These are phyloP conservation scores for Diaporthe batatas DNA, from an alignment of 2,329 filamentous ascomycete genomes.

Conservation along the genomic window DNA sequence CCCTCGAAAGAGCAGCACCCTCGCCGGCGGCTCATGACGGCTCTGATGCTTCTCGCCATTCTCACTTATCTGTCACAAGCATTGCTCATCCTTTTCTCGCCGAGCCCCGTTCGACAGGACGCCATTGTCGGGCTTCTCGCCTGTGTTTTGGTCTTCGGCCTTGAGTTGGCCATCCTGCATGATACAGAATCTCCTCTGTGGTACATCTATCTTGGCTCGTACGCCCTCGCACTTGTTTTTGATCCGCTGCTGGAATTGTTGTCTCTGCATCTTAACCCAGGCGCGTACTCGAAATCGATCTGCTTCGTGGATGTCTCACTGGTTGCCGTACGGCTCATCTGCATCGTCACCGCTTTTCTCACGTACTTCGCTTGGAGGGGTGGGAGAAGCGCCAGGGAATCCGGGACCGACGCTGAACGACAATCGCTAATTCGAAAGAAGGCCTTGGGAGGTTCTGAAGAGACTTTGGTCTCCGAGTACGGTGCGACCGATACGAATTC, in stretches of 20 bases:
- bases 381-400: conserved; percentile 43
- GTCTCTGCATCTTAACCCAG: conserved; percentile 42
- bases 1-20: conserved; percentile 53
- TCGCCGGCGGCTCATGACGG: conserved; percentile 59
- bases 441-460: conserved; percentile 43
- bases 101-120: conserved; percentile 55
- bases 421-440: conserved; percentile 68
- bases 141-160: conserved; percentile 73
- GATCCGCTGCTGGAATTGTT: conserved; percentile 62
- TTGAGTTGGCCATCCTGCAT: conserved; percentile 68
- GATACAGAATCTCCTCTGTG: conserved; percentile 66
- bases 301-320: conserved; percentile 50
- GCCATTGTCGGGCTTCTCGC: conserved; percentile 70
- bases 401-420: conserved; percentile 65
- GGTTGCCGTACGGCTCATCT: conserved; percentile 51
- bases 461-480: conserved; percentile 39
- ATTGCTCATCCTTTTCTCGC: conserved; percentile 50
- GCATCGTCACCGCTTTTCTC: conserved; percentile 53
- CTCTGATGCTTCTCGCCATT: conserved; percentile 58
- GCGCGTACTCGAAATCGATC: conserved; percentile 31
- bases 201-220: conserved; percentile 75
- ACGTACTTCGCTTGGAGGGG: conserved; percentile 48
- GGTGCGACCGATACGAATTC: conserved; percentile 34
- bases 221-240: conserved; percentile 68
- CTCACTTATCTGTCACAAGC: conserved; percentile 64